Conservation (phyloP, 257 asterid species). For the Solanum pennellii region DNA sequence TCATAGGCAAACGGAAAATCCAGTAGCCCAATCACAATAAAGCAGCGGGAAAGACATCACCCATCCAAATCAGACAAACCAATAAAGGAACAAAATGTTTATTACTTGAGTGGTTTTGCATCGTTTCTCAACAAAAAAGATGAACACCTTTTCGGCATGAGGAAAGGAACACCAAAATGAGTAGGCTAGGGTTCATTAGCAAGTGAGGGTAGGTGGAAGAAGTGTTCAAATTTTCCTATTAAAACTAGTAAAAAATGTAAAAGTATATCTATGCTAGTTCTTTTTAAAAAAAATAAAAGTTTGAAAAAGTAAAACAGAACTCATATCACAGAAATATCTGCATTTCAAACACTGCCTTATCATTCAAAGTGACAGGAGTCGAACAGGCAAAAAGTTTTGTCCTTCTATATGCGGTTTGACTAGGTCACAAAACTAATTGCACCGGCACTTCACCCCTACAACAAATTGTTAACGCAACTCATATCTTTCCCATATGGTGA, state of each 20-base stretch:
- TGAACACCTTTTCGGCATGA: background rate
- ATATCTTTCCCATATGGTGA: background rate
- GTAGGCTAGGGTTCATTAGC: background rate
- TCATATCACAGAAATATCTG: background rate
- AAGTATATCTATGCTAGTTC: background rate
- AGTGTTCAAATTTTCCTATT: background rate
- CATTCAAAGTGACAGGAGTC: background rate
- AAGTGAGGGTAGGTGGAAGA: background rate
- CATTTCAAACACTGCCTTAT: background rate
- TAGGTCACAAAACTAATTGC: background rate
- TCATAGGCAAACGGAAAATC: background rate
- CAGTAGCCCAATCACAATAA: background rate
- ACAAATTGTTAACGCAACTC: background rate
- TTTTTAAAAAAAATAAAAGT: background rate
- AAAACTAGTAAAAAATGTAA: background rate
- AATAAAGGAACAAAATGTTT: background rate
- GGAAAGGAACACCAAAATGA: background rate
- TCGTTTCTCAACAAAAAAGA: background rate
- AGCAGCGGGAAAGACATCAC: background rate
- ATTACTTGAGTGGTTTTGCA: background rate
- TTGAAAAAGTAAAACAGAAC: background rate
- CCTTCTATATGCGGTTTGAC: background rate
- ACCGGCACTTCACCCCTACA: background rate
- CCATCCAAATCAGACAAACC: background rate
- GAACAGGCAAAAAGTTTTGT: background rate